A percentile compares a stretch with the other conserved stretches of the same genome.
phyloP scores from a whole-genome alignment of 2,329 filamentous ascomycete species.

The Beauveria scarabaeidicola region DNA sequence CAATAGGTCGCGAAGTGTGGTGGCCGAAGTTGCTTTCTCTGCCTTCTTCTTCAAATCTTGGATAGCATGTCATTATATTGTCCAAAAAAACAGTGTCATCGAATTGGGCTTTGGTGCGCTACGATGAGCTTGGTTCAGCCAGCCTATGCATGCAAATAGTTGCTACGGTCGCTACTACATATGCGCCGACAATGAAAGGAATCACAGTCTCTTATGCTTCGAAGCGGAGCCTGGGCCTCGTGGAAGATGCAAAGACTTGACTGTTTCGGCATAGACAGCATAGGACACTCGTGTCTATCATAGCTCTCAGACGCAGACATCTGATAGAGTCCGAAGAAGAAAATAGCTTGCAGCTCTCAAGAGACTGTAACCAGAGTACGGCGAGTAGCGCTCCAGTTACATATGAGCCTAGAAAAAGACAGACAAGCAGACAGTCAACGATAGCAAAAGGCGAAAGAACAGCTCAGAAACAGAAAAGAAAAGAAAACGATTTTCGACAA shows the following conservation, averaged over 20 bases:
- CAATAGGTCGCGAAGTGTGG: neutral
- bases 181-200: neutral
- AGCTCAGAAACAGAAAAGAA: conserved; percentile 11
- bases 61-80: neutral
- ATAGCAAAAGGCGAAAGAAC: conserved; percentile 54
- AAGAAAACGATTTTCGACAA: conserved; percentile 31
- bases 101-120: neutral
- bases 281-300: conserved; percentile 29
- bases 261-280: conserved; percentile 24
- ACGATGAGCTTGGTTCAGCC: neutral
- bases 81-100: neutral
- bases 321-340: conserved; percentile 33
- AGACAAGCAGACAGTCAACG: conserved; percentile 32
- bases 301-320: conserved; percentile 40
- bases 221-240: neutral
- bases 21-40: neutral
- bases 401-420: conserved; percentile 50
- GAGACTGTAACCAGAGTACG: conserved; percentile 45
- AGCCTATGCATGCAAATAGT: neutral
- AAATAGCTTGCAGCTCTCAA: conserved; percentile 30
- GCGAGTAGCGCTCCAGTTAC: conserved; percentile 53
- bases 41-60: neutral
- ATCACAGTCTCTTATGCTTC: neutral
- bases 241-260: conserved; percentile 1
- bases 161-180: neutral